Evolutionary conservation across 2,329 filamentous ascomycete genomes (phyloP), one percentile per base, ranked within the genome.

Genomic region (Xylaria sp.): DNA sequence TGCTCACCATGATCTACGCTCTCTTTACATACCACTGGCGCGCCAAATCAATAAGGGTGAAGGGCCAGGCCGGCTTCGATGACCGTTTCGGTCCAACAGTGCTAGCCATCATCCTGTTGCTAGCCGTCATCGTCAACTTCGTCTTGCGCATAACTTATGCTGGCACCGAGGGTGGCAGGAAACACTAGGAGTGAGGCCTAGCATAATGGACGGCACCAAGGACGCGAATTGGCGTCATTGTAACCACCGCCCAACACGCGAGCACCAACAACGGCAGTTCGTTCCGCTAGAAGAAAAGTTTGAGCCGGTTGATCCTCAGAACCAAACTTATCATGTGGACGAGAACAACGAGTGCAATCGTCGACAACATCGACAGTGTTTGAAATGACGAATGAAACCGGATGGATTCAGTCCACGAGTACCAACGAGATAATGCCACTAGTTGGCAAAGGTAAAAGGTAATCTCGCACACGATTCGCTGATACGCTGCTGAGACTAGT

Each of bases 1-100:
- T 99, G 89, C 88, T 92, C 62, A 93, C 94, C 53, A 97, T 99
- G 94, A 84, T 97, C 49, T 99, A 99, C 80, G 96, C 96, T 6
- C 85, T 99, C 11, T 87, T 93, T 69, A 98, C 95, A 38, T 99
- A 97, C 83, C 96, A 99, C 80, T 99, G 96, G 96, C 87, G 96
- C 71, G 96, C 96, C 31, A 94, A 93, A 81, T 97, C 92, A 73
- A 99, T 99, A 78, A 85, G 96, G 66, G 88, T 93, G 82, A 88
- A 95, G 72, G 96, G 96, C 9, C 94, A 97, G 85, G 93, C 93
- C 63, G 96, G 96, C 26, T 98, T 99, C 79, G 96, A 99, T 80
- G 96, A 99, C 84, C 89, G 94, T 49, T 94, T 97, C 77, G 96
- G 96, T 7, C 96, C 96, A 5, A 97, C 94, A 0, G 88, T 98